Conservation (phyloP, 2,329 filamentous ascomycete genomes). For the Akanthomyces dipterigenus region DNA sequence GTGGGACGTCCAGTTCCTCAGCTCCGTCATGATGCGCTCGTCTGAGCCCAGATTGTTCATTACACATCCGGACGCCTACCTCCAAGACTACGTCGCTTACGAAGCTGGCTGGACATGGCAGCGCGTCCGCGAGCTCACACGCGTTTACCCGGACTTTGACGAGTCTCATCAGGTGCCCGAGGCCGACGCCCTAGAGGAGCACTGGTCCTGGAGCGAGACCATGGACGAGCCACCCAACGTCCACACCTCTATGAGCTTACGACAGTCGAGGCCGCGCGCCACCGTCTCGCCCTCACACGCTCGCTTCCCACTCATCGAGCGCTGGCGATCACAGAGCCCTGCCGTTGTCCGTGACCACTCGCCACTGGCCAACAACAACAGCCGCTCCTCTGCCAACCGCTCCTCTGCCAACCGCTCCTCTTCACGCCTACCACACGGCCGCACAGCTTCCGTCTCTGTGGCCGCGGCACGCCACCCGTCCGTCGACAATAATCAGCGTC, state of each 20-base stretch:
- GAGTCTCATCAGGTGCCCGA: slow-evolving; percentile 46
- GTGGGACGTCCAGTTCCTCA: slow-evolving; percentile 67
- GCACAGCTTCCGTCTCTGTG: slow-evolving; percentile 47
- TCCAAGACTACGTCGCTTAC: slow-evolving; percentile 53
- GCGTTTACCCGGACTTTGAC: slow-evolving; percentile 42
- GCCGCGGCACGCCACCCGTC: slow-evolving; percentile 31
- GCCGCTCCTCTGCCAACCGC: slow-evolving; percentile 20
- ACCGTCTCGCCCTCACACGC: slow-evolving; percentile 32
- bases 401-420: slow-evolving; percentile 32
- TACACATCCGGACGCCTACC: slow-evolving; percentile 67
- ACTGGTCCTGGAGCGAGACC: slow-evolving; percentile 60
- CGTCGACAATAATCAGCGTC: slow-evolving; percentile 35
- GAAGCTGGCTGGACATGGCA: slow-evolving; percentile 64
- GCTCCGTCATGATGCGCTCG: slow-evolving; percentile 67
- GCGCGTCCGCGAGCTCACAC: slow-evolving; percentile 55
- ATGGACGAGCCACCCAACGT: slow-evolving; percentile 52
- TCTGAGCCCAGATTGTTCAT: slow-evolving; percentile 64
- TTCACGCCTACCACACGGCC: slow-evolving; percentile 41
- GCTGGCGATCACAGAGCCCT: slow-evolving; percentile 25
- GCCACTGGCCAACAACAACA: slow-evolving; percentile 25
- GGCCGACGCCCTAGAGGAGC: slow-evolving; percentile 56
- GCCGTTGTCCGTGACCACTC: slow-evolving; percentile 32
- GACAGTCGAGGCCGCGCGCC: slow-evolving; percentile 28
- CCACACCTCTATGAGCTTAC: slow-evolving; percentile 36
- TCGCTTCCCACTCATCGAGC: slow-evolving; percentile 19